Evolutionary conservation across 2,329 filamentous ascomycete genomes (phyloP).

Genomic region (Arthrobotrys entomopaga): DNA sequence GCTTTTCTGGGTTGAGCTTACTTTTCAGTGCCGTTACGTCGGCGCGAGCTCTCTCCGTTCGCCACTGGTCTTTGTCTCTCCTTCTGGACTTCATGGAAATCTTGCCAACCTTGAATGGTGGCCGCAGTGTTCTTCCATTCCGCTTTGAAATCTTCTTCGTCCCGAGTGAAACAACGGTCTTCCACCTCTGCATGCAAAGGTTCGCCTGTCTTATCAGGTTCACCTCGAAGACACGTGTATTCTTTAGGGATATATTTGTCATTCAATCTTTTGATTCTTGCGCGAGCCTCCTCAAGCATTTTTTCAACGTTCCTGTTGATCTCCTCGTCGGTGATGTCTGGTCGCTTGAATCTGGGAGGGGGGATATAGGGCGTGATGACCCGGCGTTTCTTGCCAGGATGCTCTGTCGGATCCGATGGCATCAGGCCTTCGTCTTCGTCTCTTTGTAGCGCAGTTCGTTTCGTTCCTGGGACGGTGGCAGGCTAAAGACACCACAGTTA

Average conservation of each 20-base stretch:
- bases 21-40: conserved; percentile 22
- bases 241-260: conserved; percentile 17
- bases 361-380: conserved; percentile 24
- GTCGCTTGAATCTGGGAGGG: conserved; percentile 21
- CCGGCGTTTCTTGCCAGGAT: conserved; percentile 30
- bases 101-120: conserved; percentile 24
- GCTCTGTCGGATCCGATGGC: neutral
- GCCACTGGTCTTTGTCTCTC: neutral
- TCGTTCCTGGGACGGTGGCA: conserved; percentile 31
- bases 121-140: conserved; percentile 23
- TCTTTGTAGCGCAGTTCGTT: conserved; percentile 36
- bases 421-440: conserved; percentile 39
- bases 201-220: conserved; percentile 8
- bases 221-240: conserved; percentile 27
- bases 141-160: conserved; percentile 13
- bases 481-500: conserved; percentile 25
- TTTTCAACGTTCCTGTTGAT: conserved; percentile 11
- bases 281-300: conserved; percentile 21
- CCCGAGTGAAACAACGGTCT: conserved; percentile 31
- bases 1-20: neutral
- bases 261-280: conserved; percentile 18
- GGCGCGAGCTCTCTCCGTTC: conserved; percentile 15
- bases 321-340: conserved; percentile 24
- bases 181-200: conserved; percentile 4
- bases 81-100: conserved; percentile 31